Percentiles rank a stretch among this genome's conserved stretches.
phyloP scores from a whole-genome alignment of 2,329 filamentous ascomycete species.

The Bisporella sp. region DNA sequence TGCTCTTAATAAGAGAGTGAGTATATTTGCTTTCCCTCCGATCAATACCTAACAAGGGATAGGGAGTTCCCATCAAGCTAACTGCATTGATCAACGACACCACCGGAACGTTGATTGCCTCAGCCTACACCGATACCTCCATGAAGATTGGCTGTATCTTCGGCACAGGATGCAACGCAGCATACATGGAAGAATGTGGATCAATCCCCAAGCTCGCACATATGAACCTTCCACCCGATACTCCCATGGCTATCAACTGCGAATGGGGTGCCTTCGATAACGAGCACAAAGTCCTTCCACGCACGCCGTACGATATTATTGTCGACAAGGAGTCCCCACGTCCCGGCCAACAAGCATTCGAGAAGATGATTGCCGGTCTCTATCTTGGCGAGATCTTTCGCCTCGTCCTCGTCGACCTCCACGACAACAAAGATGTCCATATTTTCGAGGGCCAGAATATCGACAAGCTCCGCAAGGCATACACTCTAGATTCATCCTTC shows the following conservation, averaged over 20 bases:
- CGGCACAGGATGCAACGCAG: constrained; percentile 94
- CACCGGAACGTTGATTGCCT: constrained; percentile 92
- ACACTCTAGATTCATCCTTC: constrained; percentile 89
- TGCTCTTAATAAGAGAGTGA: constrained; percentile 63
- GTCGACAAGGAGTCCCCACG: constrained; percentile 90
- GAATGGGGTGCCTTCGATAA: constrained; percentile 98
- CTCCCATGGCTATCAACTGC: constrained; percentile 93
- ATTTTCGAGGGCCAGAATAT: constrained; percentile 85
- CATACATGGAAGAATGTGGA: constrained; percentile 92
- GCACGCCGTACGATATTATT: constrained; percentile 76
- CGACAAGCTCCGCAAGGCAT: constrained; percentile 72
- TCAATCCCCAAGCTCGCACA: constrained; percentile 90
- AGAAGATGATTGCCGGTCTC: constrained; percentile 95
- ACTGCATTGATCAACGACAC: constrained; percentile 96
- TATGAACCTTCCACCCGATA: constrained; percentile 77
- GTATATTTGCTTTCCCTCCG: constrained; percentile 12
- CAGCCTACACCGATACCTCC: constrained; percentile 86
- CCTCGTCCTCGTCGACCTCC: constrained; percentile 74
- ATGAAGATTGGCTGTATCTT: constrained; percentile 98
- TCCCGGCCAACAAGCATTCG: constrained; percentile 89
- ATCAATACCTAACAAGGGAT: constrained; percentile 11
- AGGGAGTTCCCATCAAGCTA: constrained; percentile 87
- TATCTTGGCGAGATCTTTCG: constrained; percentile 95
- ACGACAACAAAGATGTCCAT: constrained; percentile 66
- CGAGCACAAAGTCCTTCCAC: constrained; percentile 79